Conservation (phyloP, 225 moss, liverwort and hornwort genomes). For the Lunularia cruciata region DNA sequence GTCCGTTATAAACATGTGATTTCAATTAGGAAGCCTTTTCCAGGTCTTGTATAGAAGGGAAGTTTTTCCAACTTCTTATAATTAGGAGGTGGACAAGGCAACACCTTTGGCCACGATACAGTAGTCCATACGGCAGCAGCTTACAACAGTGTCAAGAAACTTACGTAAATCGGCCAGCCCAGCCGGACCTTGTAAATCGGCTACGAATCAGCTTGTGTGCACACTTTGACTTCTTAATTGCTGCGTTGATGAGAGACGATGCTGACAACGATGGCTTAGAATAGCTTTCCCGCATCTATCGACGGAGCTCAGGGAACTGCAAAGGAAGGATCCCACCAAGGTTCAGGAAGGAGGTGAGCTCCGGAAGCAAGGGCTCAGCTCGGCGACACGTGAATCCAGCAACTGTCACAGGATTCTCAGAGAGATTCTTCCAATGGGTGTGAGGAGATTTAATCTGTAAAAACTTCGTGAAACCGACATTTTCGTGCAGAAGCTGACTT, state of each 20-base stretch:
- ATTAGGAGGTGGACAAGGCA: too few species aligned
- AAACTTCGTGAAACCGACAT: too few species aligned
- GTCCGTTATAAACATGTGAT: too few species aligned
- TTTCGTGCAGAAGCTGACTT: too few species aligned
- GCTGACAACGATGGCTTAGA: background rate
- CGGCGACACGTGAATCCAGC: background rate
- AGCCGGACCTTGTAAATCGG: background rate
- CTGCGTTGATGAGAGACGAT: background rate
- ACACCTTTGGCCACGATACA: background rate
- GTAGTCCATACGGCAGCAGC: background rate
- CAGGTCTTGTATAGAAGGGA: too few species aligned
- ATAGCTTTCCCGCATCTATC: background rate
- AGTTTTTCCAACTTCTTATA: too few species aligned
- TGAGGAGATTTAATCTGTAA: too few species aligned
- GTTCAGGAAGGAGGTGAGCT: too few species aligned
- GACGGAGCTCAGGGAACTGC: background rate
- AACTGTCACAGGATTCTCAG: too few species aligned
- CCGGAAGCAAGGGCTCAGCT: background rate
- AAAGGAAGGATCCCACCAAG: too few species aligned
- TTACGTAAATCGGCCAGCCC: background rate
- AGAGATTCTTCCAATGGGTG: too few species aligned
- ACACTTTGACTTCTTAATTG: slow-evolving; percentile 5
- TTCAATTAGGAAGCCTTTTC: too few species aligned
- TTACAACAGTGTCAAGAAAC: background rate
- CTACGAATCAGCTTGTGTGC: background rate